Evolutionary conservation across 306 rosid genomes (phyloP), one percentile per base, ranked within the genome.

Genomic region (Casuarina equisetifolia): DNA sequence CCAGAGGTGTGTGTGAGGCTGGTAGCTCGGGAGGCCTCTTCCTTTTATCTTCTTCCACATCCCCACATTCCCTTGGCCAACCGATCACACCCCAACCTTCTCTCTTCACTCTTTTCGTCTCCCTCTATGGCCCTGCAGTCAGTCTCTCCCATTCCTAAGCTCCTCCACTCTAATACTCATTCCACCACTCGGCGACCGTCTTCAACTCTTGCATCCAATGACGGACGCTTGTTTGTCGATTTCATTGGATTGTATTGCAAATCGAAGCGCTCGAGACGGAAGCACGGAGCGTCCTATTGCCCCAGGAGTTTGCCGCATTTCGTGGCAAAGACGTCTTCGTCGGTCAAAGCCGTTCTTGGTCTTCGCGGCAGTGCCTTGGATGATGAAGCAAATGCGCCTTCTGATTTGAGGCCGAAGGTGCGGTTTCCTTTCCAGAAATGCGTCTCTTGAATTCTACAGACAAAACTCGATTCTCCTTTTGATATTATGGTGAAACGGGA

Each of bases 51-150:
- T 81, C 82, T 75, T 72, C 58, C 74, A 42, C 66, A 73, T 46
- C 12, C 73, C 69, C 86, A 67, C 69, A 78, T 45, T 53, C 35
- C 63, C 70, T 80, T 82, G 85, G 81, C 80, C 84, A 79, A 89
- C 84, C 72, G 76, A 70, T 73, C 76, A 16, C 75, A 36, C 39
- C 32, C 45, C 48, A 62, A 3, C 5, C 36, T 54, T 25, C 40
- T 49, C 3, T 20, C 42, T 35, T 80, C 20, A 61, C 75, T 42
- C 73, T 74, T 20, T 4, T 48, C 35, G 15, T 13, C 50, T 55
- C 36, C 42, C 76, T 5, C 69, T 39, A 94, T 94, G 99, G 99
- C 97, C 81, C 72, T 90, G 64, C 89, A 88, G 76, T 73, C 93
- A 5, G 83, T 86, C 74, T 76, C 88, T 44, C 84, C 92, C 59